Conservation (phyloP, 352 stramenopile species). For the Globisporangium irregulare region DNA sequence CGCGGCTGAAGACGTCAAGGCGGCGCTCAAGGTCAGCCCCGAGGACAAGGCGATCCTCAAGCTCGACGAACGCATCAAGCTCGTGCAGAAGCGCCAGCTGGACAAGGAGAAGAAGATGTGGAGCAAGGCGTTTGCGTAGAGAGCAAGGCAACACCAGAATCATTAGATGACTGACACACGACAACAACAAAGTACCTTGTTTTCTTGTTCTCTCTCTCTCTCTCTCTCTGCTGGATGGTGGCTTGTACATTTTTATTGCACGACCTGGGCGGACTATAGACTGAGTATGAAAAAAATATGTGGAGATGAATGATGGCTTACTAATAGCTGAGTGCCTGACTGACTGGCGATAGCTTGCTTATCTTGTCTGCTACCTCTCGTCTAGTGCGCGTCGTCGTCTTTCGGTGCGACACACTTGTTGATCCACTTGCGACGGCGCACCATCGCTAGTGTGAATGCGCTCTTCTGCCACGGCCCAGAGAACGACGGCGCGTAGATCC, state of each 20-base stretch:
- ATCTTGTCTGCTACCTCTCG: conserved; percentile 13
- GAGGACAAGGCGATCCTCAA: conserved; percentile 79
- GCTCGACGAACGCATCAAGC: conserved; percentile 70
- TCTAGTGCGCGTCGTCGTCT: conserved; percentile 7
- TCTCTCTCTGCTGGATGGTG: too few relatives aligned
- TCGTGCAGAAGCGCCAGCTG: conserved; percentile 66
- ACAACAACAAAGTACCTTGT: conserved; percentile 1
- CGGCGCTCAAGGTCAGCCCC: conserved; percentile 45
- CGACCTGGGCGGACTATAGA: background rate
- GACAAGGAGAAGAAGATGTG: conserved; percentile 92
- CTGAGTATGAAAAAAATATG: background rate
- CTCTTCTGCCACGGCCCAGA: conserved; percentile 76
- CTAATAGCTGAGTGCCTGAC: background rate
- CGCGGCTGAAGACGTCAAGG: conserved; percentile 59
- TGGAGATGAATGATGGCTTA: conserved; percentile 1
- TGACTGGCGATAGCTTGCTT: conserved; percentile 1
- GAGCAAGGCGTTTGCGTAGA: conserved; percentile 74
- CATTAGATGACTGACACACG: conserved; percentile 3
- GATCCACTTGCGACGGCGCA: conserved; percentile 81
- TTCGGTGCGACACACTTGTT: conserved; percentile 53
- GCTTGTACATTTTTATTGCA: background rate
- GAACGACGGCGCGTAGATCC: conserved; percentile 82
- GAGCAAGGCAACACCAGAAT: background rate
- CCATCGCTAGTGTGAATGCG: conserved; percentile 69
- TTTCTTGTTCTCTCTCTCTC: background rate